These are phyloP conservation scores for Raphanus hybrid DNA, from an alignment of 441 rosid species.

Conservation along the genomic window DNA sequence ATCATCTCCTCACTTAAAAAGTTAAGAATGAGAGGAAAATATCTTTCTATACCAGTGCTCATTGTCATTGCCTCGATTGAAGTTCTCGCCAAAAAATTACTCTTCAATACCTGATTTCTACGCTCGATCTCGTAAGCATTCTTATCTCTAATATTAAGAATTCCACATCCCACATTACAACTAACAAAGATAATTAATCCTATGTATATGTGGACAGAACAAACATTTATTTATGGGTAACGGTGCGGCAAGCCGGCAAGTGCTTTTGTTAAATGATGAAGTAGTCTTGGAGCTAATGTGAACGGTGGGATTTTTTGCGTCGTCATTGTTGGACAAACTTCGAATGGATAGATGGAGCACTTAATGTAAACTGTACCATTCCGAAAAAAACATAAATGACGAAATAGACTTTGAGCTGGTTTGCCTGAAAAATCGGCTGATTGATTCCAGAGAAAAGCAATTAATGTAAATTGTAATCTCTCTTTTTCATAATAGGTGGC, in stretches of 20 bases:
- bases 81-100: not conserved
- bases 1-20: not conserved
- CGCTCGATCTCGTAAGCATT: conserved; percentile 37
- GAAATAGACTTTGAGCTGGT: no score
- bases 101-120: no score
- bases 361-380: not conserved
- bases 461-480: no score
- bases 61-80: not conserved
- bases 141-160: not conserved
- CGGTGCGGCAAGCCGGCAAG: not conserved
- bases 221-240: not conserved
- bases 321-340: conserved; percentile 42
- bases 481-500: no score
- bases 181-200: not conserved
- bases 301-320: conserved; percentile 41
- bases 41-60: conserved; percentile 7
- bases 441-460: no score
- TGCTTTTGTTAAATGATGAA: not conserved
- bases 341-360: conserved; percentile 31
- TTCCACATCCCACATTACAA: not conserved
- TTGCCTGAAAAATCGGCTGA: no score
- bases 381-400: no score
- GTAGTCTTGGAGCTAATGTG: conserved; percentile 44
- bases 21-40: conserved; percentile 22
- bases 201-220: not conserved